A percentile compares a stretch with the other conserved stretches of the same genome.
Evolutionary conservation across 2,329 filamentous ascomycete genomes (phyloP).

Genomic region (Lachnellula willkommii): DNA sequence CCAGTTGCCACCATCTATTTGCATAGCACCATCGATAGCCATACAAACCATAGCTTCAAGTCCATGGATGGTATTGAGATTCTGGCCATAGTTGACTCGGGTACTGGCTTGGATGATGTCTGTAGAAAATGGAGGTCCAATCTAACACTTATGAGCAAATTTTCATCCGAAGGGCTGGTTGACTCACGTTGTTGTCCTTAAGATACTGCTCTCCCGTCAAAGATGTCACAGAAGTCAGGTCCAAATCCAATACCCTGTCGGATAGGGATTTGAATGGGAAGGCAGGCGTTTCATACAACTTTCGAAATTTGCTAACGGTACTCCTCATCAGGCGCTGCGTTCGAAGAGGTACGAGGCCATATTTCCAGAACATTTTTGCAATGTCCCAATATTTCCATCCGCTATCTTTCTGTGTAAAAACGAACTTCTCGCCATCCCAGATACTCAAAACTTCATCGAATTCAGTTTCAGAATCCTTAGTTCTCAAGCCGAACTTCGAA

Average conservation of each 20-base stretch:
- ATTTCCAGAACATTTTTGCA: slow-evolving; percentile 76
- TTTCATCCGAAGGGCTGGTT: not conserved
- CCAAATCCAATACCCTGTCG: slow-evolving; percentile 60
- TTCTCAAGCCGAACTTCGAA: slow-evolving; percentile 62
- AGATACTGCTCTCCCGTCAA: slow-evolving; percentile 71
- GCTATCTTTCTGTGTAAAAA: slow-evolving; percentile 57
- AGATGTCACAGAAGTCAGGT: slow-evolving; percentile 59
- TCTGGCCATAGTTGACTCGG: slow-evolving; percentile 90
- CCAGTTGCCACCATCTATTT: slow-evolving; percentile 85
- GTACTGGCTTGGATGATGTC: slow-evolving; percentile 89
- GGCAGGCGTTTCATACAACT: slow-evolving; percentile 72
- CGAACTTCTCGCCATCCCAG: slow-evolving; percentile 76
- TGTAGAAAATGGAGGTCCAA: slow-evolving; percentile 61
- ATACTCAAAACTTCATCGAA: slow-evolving; percentile 57
- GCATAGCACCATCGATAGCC: slow-evolving; percentile 77
- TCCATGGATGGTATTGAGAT: slow-evolving; percentile 79
- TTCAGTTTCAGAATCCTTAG: slow-evolving; percentile 42
- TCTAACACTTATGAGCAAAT: slow-evolving; percentile 34
- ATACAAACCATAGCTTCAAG: slow-evolving; percentile 85
- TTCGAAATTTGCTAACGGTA: slow-evolving; percentile 67
- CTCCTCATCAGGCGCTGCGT: slow-evolving; percentile 67
- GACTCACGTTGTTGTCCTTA: slow-evolving; percentile 51
- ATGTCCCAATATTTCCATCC: slow-evolving; percentile 72
- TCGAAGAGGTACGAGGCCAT: slow-evolving; percentile 71
- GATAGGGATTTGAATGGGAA: slow-evolving; percentile 82